Conservation (phyloP, 176 grass and related monocot genomes). For the Leersia perrieri region DNA sequence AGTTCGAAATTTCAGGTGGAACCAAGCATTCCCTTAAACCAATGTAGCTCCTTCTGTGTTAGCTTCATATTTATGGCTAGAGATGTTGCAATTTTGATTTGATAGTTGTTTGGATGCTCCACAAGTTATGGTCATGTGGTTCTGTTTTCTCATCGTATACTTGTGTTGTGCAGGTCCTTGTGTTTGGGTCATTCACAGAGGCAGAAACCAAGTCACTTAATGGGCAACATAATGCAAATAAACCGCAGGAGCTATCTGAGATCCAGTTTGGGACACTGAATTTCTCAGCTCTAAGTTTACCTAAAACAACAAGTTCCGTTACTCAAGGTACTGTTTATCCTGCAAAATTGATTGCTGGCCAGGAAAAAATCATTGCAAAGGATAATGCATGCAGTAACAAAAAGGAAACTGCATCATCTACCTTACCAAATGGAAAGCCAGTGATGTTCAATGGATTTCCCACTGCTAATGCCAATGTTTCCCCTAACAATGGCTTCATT, state of each 20-base stretch:
- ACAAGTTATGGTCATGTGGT: not conserved
- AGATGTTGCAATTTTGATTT: not conserved
- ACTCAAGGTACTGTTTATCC: slow-evolving; percentile 34
- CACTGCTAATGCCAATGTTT: slow-evolving; percentile 14
- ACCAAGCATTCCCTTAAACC: not conserved
- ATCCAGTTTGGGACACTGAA: slow-evolving; percentile 78
- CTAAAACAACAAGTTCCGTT: slow-evolving; percentile 27
- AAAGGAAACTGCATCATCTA: slow-evolving; percentile 26
- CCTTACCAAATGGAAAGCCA: slow-evolving; percentile 31
- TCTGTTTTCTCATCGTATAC: not conserved
- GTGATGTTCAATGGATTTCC: slow-evolving; percentile 51
- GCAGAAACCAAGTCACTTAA: slow-evolving; percentile 64
- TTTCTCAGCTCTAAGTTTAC: slow-evolving; percentile 47
- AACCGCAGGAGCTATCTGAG: slow-evolving; percentile 38
- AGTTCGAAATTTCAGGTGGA: not conserved
- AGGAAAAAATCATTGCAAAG: slow-evolving; percentile 8
- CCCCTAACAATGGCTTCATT: slow-evolving; percentile 32
- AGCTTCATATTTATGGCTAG: not conserved
- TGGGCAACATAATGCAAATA: slow-evolving; percentile 30
- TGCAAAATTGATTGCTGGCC: slow-evolving; percentile 30
- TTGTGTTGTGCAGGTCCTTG: slow-evolving; percentile 46
- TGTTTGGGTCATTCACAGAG: slow-evolving; percentile 86
- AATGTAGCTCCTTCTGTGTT: not conserved
- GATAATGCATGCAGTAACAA: slow-evolving; percentile 22
- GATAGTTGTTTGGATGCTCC: not conserved